phyloP scores from a whole-genome alignment of 352 stramenopile species.

The Aphanomyces euteiches region DNA sequence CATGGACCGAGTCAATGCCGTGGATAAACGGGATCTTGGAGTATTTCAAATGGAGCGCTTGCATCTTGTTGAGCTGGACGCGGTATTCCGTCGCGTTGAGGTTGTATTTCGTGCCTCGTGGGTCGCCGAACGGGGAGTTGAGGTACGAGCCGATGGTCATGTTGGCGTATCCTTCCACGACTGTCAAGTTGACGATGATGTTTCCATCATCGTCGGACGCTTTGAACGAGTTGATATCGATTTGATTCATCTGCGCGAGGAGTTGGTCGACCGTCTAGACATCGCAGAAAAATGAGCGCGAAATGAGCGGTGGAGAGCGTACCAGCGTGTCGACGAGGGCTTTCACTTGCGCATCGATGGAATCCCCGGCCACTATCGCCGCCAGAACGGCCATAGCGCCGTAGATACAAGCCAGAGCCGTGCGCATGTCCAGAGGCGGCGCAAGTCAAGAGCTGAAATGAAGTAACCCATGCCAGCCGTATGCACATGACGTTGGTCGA shows the following conservation, averaged over 20 bases:
- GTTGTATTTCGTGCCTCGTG: conserved; percentile 45
- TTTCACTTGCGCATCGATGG: not conserved
- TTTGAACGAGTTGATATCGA: conserved; percentile 82
- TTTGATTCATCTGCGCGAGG: conserved; percentile 86
- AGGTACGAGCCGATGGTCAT: conserved; percentile 82
- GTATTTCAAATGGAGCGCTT: conserved; percentile 62
- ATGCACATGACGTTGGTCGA: too few relatives aligned
- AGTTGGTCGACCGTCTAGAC: conserved; percentile 11
- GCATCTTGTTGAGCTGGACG: conserved; percentile 59
- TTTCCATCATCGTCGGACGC: conserved; percentile 46
- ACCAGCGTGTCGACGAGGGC: not conserved
- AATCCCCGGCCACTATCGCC: not conserved
- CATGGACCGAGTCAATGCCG: conserved; percentile 88
- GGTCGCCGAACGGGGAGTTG: conserved; percentile 65
- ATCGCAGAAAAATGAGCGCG: not conserved
- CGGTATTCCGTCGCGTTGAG: conserved; percentile 72
- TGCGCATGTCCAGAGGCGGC: too few relatives aligned
- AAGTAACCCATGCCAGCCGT: too few relatives aligned
- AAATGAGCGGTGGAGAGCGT: not conserved
- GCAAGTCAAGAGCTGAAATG: too few relatives aligned
- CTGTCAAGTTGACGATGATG: conserved; percentile 48
- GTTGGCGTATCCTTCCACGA: conserved; percentile 59
- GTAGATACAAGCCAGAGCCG: too few relatives aligned
- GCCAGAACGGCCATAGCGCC: not conserved
- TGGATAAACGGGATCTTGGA: conserved; percentile 71